These are phyloP conservation scores for Penicillium sp. DNA, from an alignment of 2,329 filamentous ascomycete species.

Conservation along the genomic window DNA sequence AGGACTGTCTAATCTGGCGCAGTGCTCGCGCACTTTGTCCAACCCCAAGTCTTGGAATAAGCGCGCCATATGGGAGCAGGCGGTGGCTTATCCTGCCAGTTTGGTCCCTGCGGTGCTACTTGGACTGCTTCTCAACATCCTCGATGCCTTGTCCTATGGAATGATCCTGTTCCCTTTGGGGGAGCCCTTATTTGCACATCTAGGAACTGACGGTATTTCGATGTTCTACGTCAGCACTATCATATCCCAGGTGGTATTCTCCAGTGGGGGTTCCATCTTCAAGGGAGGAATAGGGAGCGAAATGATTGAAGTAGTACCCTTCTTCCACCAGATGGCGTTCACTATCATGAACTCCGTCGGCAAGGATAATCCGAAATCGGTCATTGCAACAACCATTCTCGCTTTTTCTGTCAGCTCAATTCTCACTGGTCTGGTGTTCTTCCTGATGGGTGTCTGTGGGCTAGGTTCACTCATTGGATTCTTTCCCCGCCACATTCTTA, in stretches of 20 bases:
- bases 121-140: constrained; percentile 83
- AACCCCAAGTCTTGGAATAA: constrained; percentile 74
- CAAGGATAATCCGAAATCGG: constrained; percentile 75
- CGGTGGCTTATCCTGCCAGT: constrained; percentile 66
- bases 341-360: constrained; percentile 80
- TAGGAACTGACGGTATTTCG: constrained; percentile 92
- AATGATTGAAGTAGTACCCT: constrained; percentile 97
- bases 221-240: constrained; percentile 99
- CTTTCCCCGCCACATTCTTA: constrained; percentile 93
- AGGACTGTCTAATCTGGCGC: constrained; percentile 21
- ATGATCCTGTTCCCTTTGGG: constrained; percentile 96
- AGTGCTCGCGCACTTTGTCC: constrained; percentile 39
- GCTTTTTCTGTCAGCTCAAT: constrained; percentile 89
- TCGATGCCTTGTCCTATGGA: constrained; percentile 93
- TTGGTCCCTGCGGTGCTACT: constrained; percentile 85
- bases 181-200: constrained; percentile 76
- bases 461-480: constrained; percentile 94
- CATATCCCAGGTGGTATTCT: constrained; percentile 87
- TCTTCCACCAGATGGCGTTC: constrained; percentile 97
- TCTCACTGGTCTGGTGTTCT: constrained; percentile 88
- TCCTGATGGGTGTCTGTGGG: constrained; percentile 81
- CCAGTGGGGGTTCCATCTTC: constrained; percentile 80
- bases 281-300: constrained; percentile 90
- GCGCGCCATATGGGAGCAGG: constrained; percentile 63
- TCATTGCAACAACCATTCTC: constrained; percentile 91